Evolutionary conservation across 208 protist species (phyloP), one percentile per base, ranked within the genome.

Genomic region (Paratrypanosoma confusum): DNA sequence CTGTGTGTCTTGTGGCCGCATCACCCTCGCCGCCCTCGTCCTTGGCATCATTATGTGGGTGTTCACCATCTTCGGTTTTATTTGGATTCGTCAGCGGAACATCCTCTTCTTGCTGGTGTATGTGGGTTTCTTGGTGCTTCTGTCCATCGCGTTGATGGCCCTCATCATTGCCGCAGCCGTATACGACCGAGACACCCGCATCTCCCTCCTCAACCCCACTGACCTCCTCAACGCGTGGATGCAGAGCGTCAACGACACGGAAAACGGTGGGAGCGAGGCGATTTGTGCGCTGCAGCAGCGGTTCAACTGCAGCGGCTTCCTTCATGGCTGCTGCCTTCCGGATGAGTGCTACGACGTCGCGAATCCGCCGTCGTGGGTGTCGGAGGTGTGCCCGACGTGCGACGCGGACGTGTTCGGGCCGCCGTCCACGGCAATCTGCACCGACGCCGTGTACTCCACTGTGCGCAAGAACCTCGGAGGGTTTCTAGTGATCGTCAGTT

Each of bases 31-130:
- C n/a, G 35, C 56, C 21, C 27, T 63, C 29, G 24, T 63, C 3
- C 50, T 63, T 40, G 56, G 56, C 10, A 34, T 53, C 8, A 44
- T 56, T 42, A 37, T 63, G 14, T 63, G 56, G 39, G 10, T 63
- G 23, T 63, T 63, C 22, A 45, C 56, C 26, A 46, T 65, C 26
- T 48, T 53, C 29, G 43, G 50, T 5, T 52, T 71, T 17, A 40
- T 61, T 1, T 71, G 56, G 42, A 61, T 71, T 24, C 49, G 63
- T 13, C 31, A 71, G 24, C 45, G 46, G 21, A 37, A 51, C 20
- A 38, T 71, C 17, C 16, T 71, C 16, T 64, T 71, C 34, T 29
- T 71, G 7, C 29, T 58, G 17, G 27, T 71, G 17, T 57, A 45
- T 27, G 50, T 65, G 24, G 42, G 20, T 10, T 50, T 57, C 39